phyloP scores from a whole-genome alignment of 495 filamentous ascomycete genomes.

The Penicillium pulvis region DNA sequence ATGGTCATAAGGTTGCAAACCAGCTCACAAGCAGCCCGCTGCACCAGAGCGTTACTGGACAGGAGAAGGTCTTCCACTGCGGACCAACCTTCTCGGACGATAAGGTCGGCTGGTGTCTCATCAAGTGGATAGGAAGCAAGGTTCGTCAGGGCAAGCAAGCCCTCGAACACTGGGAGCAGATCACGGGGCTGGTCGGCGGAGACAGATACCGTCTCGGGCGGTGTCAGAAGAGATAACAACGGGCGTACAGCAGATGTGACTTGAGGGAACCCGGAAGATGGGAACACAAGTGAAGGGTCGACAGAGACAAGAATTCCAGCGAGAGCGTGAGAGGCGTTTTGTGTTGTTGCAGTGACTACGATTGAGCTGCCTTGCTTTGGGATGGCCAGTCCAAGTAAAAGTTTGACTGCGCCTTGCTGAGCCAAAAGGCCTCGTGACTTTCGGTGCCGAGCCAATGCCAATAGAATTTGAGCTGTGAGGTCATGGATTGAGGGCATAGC shows the following conservation, averaged over 20 bases:
- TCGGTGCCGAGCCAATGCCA: conserved; percentile 70
- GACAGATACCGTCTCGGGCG: conserved; percentile 42
- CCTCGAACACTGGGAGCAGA: conserved; percentile 88
- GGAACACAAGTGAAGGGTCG: conserved; percentile 84
- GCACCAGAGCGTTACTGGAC: conserved; percentile 71
- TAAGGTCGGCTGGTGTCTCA: conserved; percentile 64
- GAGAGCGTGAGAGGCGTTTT: conserved; percentile 77
- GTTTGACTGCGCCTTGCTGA: conserved; percentile 87
- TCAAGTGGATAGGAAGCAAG: conserved; percentile 74
- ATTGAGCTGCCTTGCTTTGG: conserved; percentile 52
- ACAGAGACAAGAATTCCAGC: conserved; percentile 91
- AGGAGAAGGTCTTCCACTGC: conserved; percentile 82
- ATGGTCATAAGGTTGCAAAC: conserved; percentile 88
- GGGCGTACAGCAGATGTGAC: conserved; percentile 77
- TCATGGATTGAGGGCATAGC: conserved; percentile 68
- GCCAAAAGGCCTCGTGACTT: conserved; percentile 75
- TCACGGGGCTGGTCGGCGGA: conserved; percentile 66
- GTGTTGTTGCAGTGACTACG: conserved; percentile 48
- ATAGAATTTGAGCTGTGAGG: conserved; percentile 70
- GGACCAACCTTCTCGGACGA: conserved; percentile 70
- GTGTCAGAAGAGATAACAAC: conserved; percentile 67
- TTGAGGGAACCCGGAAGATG: conserved; percentile 69
- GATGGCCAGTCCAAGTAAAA: conserved; percentile 69
- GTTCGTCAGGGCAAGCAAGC: conserved; percentile 89
- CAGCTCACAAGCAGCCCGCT: conserved; percentile 83